Conservation (phyloP, 2,329 filamentous ascomycete species). For the Acarospora socialis region DNA sequence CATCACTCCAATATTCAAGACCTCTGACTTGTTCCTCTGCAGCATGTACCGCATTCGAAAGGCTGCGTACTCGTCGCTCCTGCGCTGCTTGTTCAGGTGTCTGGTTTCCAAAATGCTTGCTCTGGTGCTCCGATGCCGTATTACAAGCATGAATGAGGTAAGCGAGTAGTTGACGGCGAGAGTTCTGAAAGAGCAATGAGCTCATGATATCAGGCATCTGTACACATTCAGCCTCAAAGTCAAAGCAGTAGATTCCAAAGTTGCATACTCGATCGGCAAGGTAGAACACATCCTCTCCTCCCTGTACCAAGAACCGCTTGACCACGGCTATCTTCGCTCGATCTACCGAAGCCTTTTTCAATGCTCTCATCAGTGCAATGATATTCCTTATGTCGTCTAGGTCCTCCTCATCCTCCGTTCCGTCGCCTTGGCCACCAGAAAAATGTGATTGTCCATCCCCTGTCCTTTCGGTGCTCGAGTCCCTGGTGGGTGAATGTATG, state of each 20-base stretch:
- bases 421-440: slow-evolving; percentile 22
- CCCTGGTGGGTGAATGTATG: slow-evolving; percentile 38
- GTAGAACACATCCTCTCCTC: slow-evolving; percentile 59
- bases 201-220: slow-evolving; percentile 76
- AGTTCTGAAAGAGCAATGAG: slow-evolving; percentile 78
- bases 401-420: slow-evolving; percentile 32
- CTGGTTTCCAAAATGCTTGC: slow-evolving; percentile 22
- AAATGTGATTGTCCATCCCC: slow-evolving; percentile 16
- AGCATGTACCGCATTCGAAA: slow-evolving; percentile 60
- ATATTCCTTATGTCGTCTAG: slow-evolving; percentile 48
- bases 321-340: slow-evolving; percentile 80
- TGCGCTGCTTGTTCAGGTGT: slow-evolving; percentile 19
- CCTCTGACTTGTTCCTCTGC: slow-evolving; percentile 68
- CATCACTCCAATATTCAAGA: slow-evolving; percentile 77
- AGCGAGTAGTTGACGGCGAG: slow-evolving; percentile 60
- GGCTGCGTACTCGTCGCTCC: slow-evolving; percentile 45
- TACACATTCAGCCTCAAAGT: no score
- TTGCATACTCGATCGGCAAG: slow-evolving; percentile 39
- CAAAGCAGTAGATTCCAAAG: slow-evolving; percentile 1
- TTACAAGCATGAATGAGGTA: slow-evolving; percentile 54
- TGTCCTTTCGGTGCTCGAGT: slow-evolving; percentile 15
- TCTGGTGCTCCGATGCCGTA: slow-evolving; percentile 35
- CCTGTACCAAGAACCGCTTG: slow-evolving; percentile 66
- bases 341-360: slow-evolving; percentile 65
- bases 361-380: slow-evolving; percentile 50